Percentiles rank a stretch among this genome's conserved stretches.
These are phyloP conservation scores for Nigrospora sphaerica DNA, from an alignment of 2,329 filamentous ascomycete genomes.

Conservation along the genomic window DNA sequence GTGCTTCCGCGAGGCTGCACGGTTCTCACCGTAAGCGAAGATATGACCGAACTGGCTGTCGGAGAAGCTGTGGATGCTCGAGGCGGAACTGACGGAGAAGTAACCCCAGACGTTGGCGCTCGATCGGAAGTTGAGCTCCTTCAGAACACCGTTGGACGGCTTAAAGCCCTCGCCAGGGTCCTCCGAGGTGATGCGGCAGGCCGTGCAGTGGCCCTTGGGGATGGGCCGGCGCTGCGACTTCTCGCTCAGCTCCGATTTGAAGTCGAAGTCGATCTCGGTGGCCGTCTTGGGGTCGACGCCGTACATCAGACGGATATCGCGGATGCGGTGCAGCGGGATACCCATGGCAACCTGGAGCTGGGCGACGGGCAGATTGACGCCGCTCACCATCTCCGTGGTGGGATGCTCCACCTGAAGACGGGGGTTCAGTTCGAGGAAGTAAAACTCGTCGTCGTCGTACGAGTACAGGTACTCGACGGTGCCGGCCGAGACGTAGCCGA, in stretches of 20 bases:
- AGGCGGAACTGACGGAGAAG: conserved; percentile 94
- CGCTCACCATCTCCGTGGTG: conserved; percentile 98
- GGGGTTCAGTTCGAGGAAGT: conserved; percentile 97
- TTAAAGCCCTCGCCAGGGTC: conserved; percentile 99
- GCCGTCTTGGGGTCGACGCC: conserved; percentile 84
- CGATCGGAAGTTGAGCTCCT: conserved; percentile 97
- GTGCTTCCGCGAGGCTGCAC: conserved; percentile 92
- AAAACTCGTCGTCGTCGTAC: conserved; percentile 96
- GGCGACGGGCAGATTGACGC: conserved; percentile 92
- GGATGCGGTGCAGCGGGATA: conserved; percentile 88
- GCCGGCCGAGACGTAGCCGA: conserved; percentile 97
- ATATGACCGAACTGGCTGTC: conserved; percentile 99
- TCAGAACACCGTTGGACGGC: conserved; percentile 97
- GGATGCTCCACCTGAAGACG: conserved; percentile 99
- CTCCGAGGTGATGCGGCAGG: conserved; percentile 98
- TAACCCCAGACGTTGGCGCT: conserved; percentile 99
- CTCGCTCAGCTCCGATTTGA: conserved; percentile 76
- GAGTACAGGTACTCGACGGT: conserved; percentile 99
- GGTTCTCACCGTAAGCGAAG: conserved; percentile 97
- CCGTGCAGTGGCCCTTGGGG: conserved; percentile 94
- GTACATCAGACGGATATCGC: conserved; percentile 93
- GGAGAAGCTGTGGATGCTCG: conserved; percentile 98
- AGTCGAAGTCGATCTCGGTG: conserved; percentile 92
- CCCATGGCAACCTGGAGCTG: conserved; percentile 99
- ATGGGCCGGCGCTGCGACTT: conserved; percentile 82